Conservation (phyloP, 331 rosid species). For the Quercus lobata region DNA sequence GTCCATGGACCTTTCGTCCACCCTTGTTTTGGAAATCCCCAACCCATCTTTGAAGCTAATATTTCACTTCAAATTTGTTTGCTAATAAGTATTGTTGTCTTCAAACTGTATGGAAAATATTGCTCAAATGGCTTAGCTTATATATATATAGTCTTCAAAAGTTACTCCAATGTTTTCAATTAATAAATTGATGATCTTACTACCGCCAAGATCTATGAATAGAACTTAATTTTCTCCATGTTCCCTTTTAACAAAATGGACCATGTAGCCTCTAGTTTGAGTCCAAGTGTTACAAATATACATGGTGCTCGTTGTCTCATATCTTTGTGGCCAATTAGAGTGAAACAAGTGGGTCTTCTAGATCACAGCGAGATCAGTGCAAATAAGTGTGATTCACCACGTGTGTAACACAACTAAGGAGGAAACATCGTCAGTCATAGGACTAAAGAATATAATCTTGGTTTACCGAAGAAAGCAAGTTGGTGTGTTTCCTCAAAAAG, state of each 20-base stretch:
- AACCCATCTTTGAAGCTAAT: constrained; percentile 11
- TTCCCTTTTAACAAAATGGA: constrained; percentile 15
- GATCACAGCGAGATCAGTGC: neutral
- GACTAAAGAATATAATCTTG: neutral
- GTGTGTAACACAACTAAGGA: neutral
- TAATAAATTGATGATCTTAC: constrained; percentile 10
- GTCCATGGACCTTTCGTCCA: constrained; percentile 84
- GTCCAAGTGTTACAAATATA: constrained; percentile 7
- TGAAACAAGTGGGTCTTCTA: constrained; percentile 24
- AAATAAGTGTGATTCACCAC: neutral
- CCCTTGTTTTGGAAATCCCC: constrained; percentile 22
- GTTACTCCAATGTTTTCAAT: too few species aligned
- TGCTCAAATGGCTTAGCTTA: too few species aligned
- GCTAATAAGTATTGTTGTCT: too few species aligned
- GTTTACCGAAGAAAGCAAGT: constrained; percentile 24
- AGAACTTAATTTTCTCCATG: constrained; percentile 15
- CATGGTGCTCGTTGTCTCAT: constrained; percentile 16
- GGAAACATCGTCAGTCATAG: neutral
- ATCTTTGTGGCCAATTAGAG: constrained; percentile 24
- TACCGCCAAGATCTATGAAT: constrained; percentile 21
- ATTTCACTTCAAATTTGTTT: too few species aligned
- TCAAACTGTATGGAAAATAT: too few species aligned
- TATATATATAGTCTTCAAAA: too few species aligned
- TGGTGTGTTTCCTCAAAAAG: constrained; percentile 46
- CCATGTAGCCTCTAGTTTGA: constrained; percentile 1